Conservation (phyloP, 75 land plant species). For the Azolla pinnata region DNA sequence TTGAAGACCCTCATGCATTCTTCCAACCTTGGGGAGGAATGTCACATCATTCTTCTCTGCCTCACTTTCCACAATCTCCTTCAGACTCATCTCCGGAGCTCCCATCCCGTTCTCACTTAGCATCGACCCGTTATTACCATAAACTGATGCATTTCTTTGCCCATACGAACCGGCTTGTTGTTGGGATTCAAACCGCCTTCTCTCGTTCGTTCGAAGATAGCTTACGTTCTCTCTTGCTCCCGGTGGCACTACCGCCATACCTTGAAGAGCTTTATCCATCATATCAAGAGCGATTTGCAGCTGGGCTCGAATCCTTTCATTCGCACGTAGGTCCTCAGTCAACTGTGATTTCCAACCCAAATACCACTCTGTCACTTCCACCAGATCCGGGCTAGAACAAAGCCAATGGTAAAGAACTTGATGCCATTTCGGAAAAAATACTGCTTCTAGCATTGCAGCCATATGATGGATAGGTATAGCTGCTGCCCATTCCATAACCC, state of each 20-base stretch:
- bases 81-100: conserved; percentile 56
- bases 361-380: conserved; percentile 80
- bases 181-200: conserved; percentile 65
- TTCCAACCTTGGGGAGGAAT: conserved; percentile 75
- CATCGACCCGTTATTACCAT: conserved; percentile 8
- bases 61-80: conserved; percentile 59
- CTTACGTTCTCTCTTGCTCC: conserved; percentile 75
- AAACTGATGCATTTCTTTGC: conserved; percentile 30
- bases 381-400: conserved; percentile 65
- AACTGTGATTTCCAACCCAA: conserved; percentile 78
- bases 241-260: conserved; percentile 55
- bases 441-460: conserved; percentile 59
- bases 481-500: conserved; percentile 86
- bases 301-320: conserved; percentile 60
- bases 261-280: conserved; percentile 87
- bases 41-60: conserved; percentile 65
- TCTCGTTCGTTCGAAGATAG: conserved; percentile 66
- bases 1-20: conserved; percentile 67
- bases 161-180: conserved; percentile 31
- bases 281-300: conserved; percentile 71
- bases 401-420: conserved; percentile 92
- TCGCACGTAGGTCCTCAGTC: conserved; percentile 63
- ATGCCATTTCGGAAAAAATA: conserved; percentile 84
- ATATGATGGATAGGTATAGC: conserved; percentile 76
- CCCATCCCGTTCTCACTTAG: conserved; percentile 22